These are phyloP conservation scores for Macadamia tetraphylla DNA, from an alignment of 164 flowering plant genomes.

Conservation along the genomic window DNA sequence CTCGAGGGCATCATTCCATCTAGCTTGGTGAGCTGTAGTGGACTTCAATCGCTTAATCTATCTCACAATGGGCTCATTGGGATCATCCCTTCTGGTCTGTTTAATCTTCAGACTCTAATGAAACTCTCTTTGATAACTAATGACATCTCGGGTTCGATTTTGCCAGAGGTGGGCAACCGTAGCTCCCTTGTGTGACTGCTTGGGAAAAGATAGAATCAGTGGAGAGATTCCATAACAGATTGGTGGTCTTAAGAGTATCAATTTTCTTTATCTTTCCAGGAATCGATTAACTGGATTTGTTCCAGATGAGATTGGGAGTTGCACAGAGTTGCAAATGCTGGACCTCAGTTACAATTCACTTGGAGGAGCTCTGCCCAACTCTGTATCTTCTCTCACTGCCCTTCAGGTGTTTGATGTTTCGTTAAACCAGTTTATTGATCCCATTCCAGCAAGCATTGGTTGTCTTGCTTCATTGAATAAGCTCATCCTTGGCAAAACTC, in stretches of 20 bases:
- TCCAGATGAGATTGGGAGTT: conserved; percentile 67
- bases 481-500: conserved; percentile 36
- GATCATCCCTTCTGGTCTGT: conserved; percentile 56
- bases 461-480: conserved; percentile 30
- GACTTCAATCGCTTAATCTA: conserved; percentile 55
- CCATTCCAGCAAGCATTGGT: conserved; percentile 41
- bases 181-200: conserved; percentile 58
- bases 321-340: conserved; percentile 53
- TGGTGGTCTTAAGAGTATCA: conserved; percentile 47
- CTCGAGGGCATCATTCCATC: conserved; percentile 73
- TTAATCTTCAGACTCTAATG: conserved; percentile 62
- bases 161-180: conserved; percentile 58
- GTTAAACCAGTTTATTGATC: conserved; percentile 41
- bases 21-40: conserved; percentile 34
- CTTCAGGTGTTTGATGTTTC: conserved; percentile 76
- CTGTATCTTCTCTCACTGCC: conserved; percentile 45
- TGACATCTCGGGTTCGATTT: conserved; percentile 70
- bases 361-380: conserved; percentile 49
- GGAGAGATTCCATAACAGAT: conserved; percentile 67
- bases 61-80: conserved; percentile 69
- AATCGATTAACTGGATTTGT: conserved; percentile 55
- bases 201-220: conserved; percentile 52
- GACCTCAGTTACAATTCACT: conserved; percentile 58
- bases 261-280: conserved; percentile 64
- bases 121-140: conserved; percentile 73